Evolutionary conservation across 257 asterid species (phyloP).

Genomic region (Solanum pennellii): DNA sequence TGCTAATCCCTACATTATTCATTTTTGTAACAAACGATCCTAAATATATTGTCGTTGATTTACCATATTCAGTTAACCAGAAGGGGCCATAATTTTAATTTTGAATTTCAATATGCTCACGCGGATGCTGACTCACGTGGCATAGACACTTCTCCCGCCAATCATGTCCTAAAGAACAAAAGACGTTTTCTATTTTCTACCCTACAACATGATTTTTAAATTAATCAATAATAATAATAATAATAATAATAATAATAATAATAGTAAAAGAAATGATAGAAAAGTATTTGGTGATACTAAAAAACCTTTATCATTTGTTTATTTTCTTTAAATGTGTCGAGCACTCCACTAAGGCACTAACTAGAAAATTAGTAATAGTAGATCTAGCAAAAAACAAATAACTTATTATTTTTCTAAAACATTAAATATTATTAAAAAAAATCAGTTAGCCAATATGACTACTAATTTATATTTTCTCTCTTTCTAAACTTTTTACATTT

Average conservation of each 20-base stretch:
- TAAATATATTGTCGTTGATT: fast-evolving
- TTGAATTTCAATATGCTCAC: not conserved
- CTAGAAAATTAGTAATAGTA: not conserved
- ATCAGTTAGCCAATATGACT: not conserved
- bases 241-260: no score
- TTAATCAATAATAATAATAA: no score
- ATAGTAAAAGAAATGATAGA: not conserved
- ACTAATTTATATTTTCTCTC: not conserved
- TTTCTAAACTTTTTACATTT: not conserved
- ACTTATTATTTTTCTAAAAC: not conserved
- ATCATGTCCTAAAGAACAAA: not conserved
- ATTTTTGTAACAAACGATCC: no score
- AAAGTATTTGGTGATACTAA: not conserved
- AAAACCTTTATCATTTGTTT: not conserved
- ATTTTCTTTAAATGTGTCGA: not conserved
- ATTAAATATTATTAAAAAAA: not conserved
- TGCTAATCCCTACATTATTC: no score
- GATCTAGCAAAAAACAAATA: not conserved
- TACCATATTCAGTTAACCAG: not conserved
- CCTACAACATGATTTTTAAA: not conserved
- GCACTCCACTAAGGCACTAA: not conserved
- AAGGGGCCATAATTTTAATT: not conserved
- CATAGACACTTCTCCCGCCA: not conserved
- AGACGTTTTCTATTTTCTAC: not conserved
- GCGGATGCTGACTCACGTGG: not conserved